phyloP scores from a whole-genome alignment of 441 rosid species.

The Sinapis alba region DNA sequence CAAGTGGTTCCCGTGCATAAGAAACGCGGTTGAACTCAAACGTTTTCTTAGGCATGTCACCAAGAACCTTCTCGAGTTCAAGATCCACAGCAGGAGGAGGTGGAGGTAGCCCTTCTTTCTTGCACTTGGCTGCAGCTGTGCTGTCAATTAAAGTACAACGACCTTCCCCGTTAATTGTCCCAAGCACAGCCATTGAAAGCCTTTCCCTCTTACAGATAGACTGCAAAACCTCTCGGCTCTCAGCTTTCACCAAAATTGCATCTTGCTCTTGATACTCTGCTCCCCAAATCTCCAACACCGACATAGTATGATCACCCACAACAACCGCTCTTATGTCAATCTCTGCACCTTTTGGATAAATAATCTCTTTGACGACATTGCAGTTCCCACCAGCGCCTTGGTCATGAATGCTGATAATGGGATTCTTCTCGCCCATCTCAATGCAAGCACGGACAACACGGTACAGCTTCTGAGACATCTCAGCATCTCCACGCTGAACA shows the following conservation, averaged over 20 bases:
- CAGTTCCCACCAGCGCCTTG: slow-evolving; percentile 99
- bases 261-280: slow-evolving; percentile 99
- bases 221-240: slow-evolving; percentile 64
- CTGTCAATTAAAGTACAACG: slow-evolving; percentile 79
- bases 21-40: slow-evolving; percentile 71
- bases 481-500: slow-evolving; percentile 97
- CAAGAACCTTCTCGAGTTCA: slow-evolving; percentile 92
- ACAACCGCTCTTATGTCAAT: slow-evolving; percentile 83
- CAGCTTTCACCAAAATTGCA: slow-evolving; percentile 91
- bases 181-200: slow-evolving; percentile 92
- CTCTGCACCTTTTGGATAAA: slow-evolving; percentile 90
- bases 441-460: slow-evolving; percentile 92
- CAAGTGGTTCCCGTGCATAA: slow-evolving; percentile 68
- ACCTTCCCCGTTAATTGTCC: slow-evolving; percentile 77
- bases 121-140: slow-evolving; percentile 52
- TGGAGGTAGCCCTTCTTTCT: slow-evolving; percentile 62
- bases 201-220: slow-evolving; percentile 95
- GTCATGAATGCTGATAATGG: slow-evolving; percentile 95
- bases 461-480: slow-evolving; percentile 94
- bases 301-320: slow-evolving; percentile 96
- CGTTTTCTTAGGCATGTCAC: slow-evolving; percentile 91
- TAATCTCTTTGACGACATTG: slow-evolving; percentile 94
- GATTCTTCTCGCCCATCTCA: slow-evolving; percentile 93
- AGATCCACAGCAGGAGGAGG: slow-evolving; percentile 95
- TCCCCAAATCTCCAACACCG: slow-evolving; percentile 97